Base-by-base conservation (phyloP, 2,329 filamentous ascomycete genomes). In the Incumbomyces lentus region DNA sequence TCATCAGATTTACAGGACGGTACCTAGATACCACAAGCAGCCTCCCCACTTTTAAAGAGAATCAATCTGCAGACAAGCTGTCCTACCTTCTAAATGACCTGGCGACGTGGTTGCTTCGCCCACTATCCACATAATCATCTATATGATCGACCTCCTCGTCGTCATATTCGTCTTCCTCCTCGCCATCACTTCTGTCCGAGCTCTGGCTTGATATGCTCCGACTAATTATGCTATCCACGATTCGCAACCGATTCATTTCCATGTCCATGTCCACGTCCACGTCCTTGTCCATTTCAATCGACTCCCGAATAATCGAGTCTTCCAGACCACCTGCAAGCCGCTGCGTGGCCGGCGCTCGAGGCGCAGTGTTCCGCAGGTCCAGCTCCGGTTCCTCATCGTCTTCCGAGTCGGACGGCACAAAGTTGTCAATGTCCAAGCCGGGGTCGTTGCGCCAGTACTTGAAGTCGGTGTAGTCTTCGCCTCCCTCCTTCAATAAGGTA, bases 401-500 rank as follows among this genome's bases (percentile, higher is more conserved):
- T 53, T 76, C 74, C 29, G 74, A 80, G 51, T 92, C 89, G 37
- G 84, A 93, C 44, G 84, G 84, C 1, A 85, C 88, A 57, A 96
- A 96, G 45, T 95, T 86, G 35, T 88, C 85, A 19, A 95, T 68
- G 42, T 94, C 87, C 13, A 90, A 74, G 14, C 17, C 22, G 2
- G 88, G 86, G 40, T 76, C 75, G 52, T 94, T 84, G 52, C 93
- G 77, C 92, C 92, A 98, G 68, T 94, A 98, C 48, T 81, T 90
- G 66, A 98, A 98, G 62, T 98, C 92, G 0, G 92, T 98, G 60
- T 86, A 98, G 48, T 94, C 84, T 62, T 96, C 92, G 11, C 89
- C 90, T 16, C 89, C 90, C 37, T 85, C 84, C 58, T 85, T 87
- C 14, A 95, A 82, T 26, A 98, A 73, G 19, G 89, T 81, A 52